Evolutionary conservation across 2,329 filamentous ascomycete species (phyloP).

Genomic region (Phialocephala subalpina): DNA sequence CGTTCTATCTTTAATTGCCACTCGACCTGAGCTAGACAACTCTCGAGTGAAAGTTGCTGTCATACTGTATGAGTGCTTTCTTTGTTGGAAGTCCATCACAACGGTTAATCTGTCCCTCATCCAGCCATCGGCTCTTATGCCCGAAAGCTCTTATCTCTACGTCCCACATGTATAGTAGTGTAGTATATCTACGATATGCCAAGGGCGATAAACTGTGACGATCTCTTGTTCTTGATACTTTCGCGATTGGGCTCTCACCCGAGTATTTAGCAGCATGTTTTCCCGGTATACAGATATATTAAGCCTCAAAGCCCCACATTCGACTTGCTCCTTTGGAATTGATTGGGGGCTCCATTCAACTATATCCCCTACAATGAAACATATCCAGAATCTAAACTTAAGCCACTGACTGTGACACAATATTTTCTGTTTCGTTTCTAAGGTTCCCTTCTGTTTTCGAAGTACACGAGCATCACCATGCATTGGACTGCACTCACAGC

Average conservation of each 20-base stretch:
- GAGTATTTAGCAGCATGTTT: neutral
- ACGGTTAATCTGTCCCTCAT: neutral
- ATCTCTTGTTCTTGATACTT: neutral
- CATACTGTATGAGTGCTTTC: too few species aligned
- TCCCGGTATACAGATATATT: constrained; percentile 4
- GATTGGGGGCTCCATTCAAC: neutral
- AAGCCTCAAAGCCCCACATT: constrained; percentile 7
- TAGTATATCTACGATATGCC: neutral
- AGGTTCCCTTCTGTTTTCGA: neutral
- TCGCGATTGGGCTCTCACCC: neutral
- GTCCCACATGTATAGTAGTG: neutral
- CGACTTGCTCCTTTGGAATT: neutral
- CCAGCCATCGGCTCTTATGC: neutral
- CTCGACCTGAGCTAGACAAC: too few species aligned
- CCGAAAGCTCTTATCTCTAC: constrained; percentile 4
- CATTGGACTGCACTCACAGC: neutral
- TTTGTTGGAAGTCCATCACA: too few species aligned
- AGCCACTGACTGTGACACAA: neutral
- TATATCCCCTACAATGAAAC: neutral
- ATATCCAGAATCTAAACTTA: constrained; percentile 1
- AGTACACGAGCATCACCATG: neutral
- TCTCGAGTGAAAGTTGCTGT: too few species aligned
- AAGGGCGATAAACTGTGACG: neutral
- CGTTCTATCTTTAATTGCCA: too few species aligned
- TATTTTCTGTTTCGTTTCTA: neutral